Base-by-base conservation (phyloP, 1,139 yeast genomes). In the Zygosaccharomyces pseudobailii region DNA sequence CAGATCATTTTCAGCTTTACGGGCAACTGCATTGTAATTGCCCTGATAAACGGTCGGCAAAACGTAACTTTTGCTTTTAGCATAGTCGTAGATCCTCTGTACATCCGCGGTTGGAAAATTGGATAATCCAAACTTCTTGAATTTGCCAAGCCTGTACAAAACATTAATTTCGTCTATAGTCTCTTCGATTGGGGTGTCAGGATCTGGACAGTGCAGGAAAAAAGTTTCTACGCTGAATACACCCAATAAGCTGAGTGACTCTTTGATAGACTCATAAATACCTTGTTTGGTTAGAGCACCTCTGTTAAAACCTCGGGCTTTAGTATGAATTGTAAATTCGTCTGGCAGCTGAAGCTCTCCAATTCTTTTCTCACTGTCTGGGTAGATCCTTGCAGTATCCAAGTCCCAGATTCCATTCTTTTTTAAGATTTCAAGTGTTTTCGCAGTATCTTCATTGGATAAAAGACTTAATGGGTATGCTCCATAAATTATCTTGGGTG, bases 171-270 rank as follows among this genome's bases (percentile, higher is more conserved):
- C 55, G 9, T 44, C 49, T 25, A 68, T 52, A 5, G 63, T 54
- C 19, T 61, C 67, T 50, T 67, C 71, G 42, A 71, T 53, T 3
- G 70, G 68, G 2, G 56, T 52, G n/a, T 40, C 39, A 8, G 55
- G 50, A 38, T 60, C 64, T 8, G 64, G 64, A 21, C 54, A 45
- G 43, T 58, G 62, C 35, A 58, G 48, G 35, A 51, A 58, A 43
- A 44, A 57, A 13, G 48, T 54, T 10, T 55, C 57, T 5, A 56
- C 58, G 25, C 38, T 44, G 19, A 46, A 47, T 9, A 50, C 49
- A n/a, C 50, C 42, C 31, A 58, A 44, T 33, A 46, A 47, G 6
- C 40, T 36, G 25, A 56, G 50, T 10, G 56, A 52, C 32, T 46
- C 50, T 33, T 43, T 44, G 36, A 56, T 49, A 17, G 52, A 49